Percentiles rank a stretch among this genome's conserved stretches.
Conservation (phyloP, 345 rosid species). For the Moringa oleifera region DNA sequence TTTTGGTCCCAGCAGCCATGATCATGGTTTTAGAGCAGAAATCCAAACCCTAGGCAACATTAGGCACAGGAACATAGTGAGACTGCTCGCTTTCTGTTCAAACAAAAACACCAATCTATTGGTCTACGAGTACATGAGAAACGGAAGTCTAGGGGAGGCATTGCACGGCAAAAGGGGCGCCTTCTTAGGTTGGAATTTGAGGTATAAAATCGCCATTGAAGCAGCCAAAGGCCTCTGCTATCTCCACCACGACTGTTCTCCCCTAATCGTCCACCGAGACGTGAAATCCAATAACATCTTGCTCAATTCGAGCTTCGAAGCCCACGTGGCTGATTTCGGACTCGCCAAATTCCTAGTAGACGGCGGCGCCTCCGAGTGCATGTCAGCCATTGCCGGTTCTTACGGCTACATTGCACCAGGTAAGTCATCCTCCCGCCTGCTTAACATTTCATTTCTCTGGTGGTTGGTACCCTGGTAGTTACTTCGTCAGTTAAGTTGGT, state of each 20-base stretch:
- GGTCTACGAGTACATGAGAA: slow-evolving; percentile 62
- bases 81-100: slow-evolving; percentile 58
- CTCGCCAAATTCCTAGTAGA: slow-evolving; percentile 60
- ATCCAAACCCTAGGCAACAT: slow-evolving; percentile 63
- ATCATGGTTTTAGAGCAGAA: slow-evolving; percentile 58
- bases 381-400: slow-evolving; percentile 73
- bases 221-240: slow-evolving; percentile 75
- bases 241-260: slow-evolving; percentile 73
- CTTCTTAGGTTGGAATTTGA: slow-evolving; percentile 47
- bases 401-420: slow-evolving; percentile 84
- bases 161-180: slow-evolving; percentile 57
- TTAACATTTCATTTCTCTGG: background rate
- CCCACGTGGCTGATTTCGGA: slow-evolving; percentile 74
- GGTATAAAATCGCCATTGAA: slow-evolving; percentile 59
- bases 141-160: slow-evolving; percentile 67
- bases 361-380: slow-evolving; percentile 54
- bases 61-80: slow-evolving; percentile 66
- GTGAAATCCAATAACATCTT: slow-evolving; percentile 74
- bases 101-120: slow-evolving; percentile 56
- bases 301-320: slow-evolving; percentile 58
- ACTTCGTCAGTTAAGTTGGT: slow-evolving; percentile 19
- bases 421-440: slow-evolving; percentile 9
- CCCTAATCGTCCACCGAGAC: slow-evolving; percentile 58
- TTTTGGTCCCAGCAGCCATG: slow-evolving; percentile 38
- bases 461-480: background rate